Evolutionary conservation across 2,329 filamentous ascomycete species (phyloP).

Genomic region (Penicillium olsonii): DNA sequence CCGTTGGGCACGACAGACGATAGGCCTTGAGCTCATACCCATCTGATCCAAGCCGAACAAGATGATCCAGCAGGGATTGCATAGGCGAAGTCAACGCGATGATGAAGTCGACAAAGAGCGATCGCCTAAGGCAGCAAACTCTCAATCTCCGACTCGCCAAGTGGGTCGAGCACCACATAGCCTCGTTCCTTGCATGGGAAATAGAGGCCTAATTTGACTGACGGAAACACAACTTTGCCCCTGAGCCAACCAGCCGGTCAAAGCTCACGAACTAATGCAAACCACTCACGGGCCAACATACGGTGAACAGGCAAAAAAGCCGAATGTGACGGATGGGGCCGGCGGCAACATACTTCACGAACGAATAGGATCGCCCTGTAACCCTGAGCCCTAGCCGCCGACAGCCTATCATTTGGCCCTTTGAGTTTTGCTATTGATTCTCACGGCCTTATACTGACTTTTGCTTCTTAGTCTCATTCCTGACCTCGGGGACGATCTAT

Average conservation of each 20-base stretch:
- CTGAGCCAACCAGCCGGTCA: conserved; percentile 1
- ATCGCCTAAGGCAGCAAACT: neutral
- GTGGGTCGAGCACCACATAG: neutral
- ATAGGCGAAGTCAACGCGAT: neutral
- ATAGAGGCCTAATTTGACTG: neutral
- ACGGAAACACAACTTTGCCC: neutral
- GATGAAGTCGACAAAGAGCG: neutral
- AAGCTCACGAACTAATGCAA: neutral
- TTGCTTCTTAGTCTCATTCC: neutral
- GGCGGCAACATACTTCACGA: conserved; percentile 6
- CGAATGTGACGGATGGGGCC: neutral
- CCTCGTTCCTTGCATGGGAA: neutral
- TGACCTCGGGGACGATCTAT: neutral
- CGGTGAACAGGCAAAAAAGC: too few species aligned
- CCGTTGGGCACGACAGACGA: too few species aligned
- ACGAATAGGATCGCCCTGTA: neutral
- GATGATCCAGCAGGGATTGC: neutral
- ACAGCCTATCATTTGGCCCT: conserved; percentile 6
- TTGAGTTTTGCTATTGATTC: neutral
- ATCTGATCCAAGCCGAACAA: neutral
- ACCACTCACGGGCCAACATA: neutral
- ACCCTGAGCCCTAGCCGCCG: neutral
- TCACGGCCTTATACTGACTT: neutral
- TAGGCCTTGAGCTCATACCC: neutral
- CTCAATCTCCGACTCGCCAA: neutral